Conservation (phyloP, 805 yeast species). For the Monosporozyma aerobia region DNA sequence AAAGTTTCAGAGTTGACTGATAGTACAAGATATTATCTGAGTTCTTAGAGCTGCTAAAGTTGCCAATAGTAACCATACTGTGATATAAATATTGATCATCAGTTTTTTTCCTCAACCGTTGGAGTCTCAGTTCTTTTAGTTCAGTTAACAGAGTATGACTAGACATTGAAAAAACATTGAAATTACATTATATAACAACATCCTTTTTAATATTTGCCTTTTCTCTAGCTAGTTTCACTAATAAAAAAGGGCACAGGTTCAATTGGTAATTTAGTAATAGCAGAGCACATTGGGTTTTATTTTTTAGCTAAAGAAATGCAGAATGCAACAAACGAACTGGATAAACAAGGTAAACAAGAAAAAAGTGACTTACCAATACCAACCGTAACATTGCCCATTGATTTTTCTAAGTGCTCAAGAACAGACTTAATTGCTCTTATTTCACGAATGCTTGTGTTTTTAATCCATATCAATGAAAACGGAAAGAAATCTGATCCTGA, state of each 20-base stretch:
- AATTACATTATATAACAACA: neutral
- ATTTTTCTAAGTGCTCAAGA: slow-evolving; percentile 56
- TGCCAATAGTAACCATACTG: neutral
- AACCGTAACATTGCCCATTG: slow-evolving; percentile 22
- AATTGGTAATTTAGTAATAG: neutral
- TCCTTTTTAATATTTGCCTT: neutral
- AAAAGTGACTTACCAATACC: slow-evolving; percentile 7
- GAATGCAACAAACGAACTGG: neutral
- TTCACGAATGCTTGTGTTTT: slow-evolving; percentile 68
- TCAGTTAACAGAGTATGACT: neutral
- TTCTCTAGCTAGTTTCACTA: neutral
- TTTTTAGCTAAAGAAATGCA: neutral
- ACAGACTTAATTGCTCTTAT: slow-evolving; percentile 64
- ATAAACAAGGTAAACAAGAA: neutral
- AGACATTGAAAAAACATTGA: neutral
- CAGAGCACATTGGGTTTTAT: neutral
- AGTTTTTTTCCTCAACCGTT: neutral
- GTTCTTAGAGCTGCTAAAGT: neutral
- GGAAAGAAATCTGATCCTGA: slow-evolving; percentile 11
- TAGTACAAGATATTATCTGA: too few species aligned
- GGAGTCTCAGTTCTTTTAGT: neutral
- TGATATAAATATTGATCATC: neutral
- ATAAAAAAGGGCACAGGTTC: neutral
- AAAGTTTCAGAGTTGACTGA: too few species aligned
- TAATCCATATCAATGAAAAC: slow-evolving; percentile 65